A percentile compares a stretch with the other conserved stretches of the same genome.
phyloP scores from a whole-genome alignment of 441 rosid species.

The Populus hybrid region DNA sequence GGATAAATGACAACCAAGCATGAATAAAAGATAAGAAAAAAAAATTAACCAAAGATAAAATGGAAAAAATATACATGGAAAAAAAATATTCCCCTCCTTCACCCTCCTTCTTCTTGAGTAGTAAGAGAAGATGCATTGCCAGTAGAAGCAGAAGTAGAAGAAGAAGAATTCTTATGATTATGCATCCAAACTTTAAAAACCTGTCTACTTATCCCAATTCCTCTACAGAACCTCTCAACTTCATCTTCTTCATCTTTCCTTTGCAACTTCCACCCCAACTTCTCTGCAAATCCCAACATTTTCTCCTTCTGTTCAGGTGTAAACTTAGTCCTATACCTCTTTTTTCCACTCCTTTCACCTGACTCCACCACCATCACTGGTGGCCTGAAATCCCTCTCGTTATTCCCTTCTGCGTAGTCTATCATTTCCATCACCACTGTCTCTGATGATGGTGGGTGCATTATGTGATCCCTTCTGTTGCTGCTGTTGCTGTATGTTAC shows the following conservation, averaged over 20 bases:
- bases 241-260: conserved; percentile 66
- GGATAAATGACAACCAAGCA: neutral
- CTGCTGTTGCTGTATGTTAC: conserved; percentile 30
- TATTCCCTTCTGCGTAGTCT: conserved; percentile 26
- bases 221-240: conserved; percentile 54
- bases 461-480: conserved; percentile 2
- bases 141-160: conserved; percentile 34
- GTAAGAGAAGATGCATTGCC: conserved; percentile 48
- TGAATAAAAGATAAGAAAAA: neutral
- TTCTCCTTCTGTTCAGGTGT: conserved; percentile 75
- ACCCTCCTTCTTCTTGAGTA: conserved; percentile 12
- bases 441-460: conserved; percentile 10
- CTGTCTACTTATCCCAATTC: conserved; percentile 49
- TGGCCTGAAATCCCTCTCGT: neutral
- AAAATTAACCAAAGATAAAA: neutral
- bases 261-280: conserved; percentile 69
- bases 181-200: conserved; percentile 85
- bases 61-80: too few relatives aligned
- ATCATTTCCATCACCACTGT: conserved; percentile 17
- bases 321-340: conserved; percentile 70
- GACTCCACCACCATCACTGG: conserved; percentile 24
- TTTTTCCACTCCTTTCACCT: conserved; percentile 35
- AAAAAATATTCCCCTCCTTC: neutral
- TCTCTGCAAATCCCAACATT: conserved; percentile 73
- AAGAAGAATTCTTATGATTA: conserved; percentile 56